These are phyloP conservation scores for Colletotrichum sublineola DNA, from an alignment of 2,329 filamentous ascomycete species.

Conservation along the genomic window DNA sequence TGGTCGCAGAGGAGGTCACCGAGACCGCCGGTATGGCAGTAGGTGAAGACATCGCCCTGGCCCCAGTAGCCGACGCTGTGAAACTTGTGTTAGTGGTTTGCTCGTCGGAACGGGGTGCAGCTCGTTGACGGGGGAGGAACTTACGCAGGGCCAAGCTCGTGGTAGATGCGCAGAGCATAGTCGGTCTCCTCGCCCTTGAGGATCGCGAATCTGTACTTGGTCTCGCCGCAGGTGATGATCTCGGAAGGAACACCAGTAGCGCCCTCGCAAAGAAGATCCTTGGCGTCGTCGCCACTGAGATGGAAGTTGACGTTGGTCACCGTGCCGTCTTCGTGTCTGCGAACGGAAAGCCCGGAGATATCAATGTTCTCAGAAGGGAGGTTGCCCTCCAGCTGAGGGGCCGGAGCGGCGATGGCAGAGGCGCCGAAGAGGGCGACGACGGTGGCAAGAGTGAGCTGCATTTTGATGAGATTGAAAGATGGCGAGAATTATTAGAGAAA, in stretches of 20 bases:
- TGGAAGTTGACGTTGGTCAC: conserved; percentile 44
- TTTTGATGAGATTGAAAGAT: conserved; percentile 34
- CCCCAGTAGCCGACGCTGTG: conserved; percentile 43
- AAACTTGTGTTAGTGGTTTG: neutral
- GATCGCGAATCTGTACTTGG: conserved; percentile 49
- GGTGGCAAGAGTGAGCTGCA: conserved; percentile 45
- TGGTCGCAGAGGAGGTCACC: conserved; percentile 44
- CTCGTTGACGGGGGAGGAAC: conserved; percentile 12
- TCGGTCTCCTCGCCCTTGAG: conserved; percentile 38
- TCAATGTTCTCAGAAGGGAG: conserved; percentile 45
- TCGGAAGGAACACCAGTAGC: conserved; percentile 43
- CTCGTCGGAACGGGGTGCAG: neutral
- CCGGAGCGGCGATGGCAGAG: conserved; percentile 43
- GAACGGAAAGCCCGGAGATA: conserved; percentile 45
- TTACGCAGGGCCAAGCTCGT: conserved; percentile 45
- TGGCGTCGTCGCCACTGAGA: conserved; percentile 44
- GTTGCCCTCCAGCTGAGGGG: conserved; percentile 17
- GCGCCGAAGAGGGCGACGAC: conserved; percentile 43
- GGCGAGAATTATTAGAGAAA: too few species aligned
- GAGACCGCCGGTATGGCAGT: conserved; percentile 44
- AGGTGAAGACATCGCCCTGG: conserved; percentile 42
- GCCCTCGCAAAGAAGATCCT: conserved; percentile 39
- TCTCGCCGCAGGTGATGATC: conserved; percentile 46
- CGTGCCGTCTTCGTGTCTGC: conserved; percentile 42
- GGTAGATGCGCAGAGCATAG: conserved; percentile 45